phyloP scores from a whole-genome alignment of 2,329 filamentous ascomycete genomes.

The Pseudohalonectria lignicola region DNA sequence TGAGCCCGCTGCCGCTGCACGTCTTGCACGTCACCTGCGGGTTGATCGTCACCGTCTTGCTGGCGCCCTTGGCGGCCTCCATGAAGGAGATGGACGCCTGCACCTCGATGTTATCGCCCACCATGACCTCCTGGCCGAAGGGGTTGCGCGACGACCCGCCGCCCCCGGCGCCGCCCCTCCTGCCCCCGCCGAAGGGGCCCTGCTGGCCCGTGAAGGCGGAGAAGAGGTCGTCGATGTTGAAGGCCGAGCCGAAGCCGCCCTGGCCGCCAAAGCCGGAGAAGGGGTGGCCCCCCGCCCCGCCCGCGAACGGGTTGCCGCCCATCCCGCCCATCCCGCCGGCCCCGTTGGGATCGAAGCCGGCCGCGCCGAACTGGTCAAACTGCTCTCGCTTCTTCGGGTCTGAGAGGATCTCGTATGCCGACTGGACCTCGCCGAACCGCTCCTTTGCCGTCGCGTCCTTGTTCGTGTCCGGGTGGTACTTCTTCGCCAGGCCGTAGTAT shows the following conservation, averaged over 20 bases:
- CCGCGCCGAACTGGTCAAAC: slow-evolving; percentile 81
- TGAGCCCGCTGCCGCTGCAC: slow-evolving; percentile 75
- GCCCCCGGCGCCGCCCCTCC: slow-evolving; percentile 33
- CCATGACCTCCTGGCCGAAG: slow-evolving; percentile 67
- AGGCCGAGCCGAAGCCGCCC: slow-evolving; percentile 67
- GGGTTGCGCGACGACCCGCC: no score
- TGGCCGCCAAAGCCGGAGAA: slow-evolving; percentile 50
- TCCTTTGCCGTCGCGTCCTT: slow-evolving; percentile 92
- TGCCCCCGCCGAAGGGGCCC: slow-evolving; percentile 42
- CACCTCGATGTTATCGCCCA: slow-evolving; percentile 95
- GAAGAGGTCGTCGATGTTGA: slow-evolving; percentile 96
- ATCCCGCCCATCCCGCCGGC: slow-evolving; percentile 45
- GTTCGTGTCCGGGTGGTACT: slow-evolving; percentile 96
- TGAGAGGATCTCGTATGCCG: slow-evolving; percentile 86
- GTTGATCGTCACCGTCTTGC: slow-evolving; percentile 78
- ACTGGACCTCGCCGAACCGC: slow-evolving; percentile 85
- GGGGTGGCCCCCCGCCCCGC: slow-evolving; percentile 53
- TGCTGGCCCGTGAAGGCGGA: slow-evolving; percentile 62
- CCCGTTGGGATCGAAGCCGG: slow-evolving; percentile 72
- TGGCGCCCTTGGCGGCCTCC: slow-evolving; percentile 87
- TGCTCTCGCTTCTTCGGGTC: slow-evolving; percentile 89
- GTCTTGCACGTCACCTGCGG: slow-evolving; percentile 73
- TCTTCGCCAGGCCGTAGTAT: slow-evolving; percentile 95
- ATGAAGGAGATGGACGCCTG: slow-evolving; percentile 89
- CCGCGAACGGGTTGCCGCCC: slow-evolving; percentile 47